Evolutionary conservation across 2,329 filamentous ascomycete genomes (phyloP).

Genomic region (Pseudogymnoascus sp.): DNA sequence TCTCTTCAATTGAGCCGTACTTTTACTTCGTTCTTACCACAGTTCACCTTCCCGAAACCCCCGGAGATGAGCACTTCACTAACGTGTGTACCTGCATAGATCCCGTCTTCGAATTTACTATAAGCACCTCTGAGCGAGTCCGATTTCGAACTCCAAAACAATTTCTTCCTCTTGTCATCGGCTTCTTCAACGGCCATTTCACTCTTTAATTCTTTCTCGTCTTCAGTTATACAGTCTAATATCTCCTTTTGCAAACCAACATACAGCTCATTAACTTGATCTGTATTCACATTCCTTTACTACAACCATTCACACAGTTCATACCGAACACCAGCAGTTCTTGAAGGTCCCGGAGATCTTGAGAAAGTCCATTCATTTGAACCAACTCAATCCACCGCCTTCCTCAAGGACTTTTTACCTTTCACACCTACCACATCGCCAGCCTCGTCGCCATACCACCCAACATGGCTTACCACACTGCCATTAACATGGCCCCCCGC

Average conservation of each 20-base stretch:
- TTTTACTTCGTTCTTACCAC: not conserved
- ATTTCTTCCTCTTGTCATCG: slow-evolving; percentile 16
- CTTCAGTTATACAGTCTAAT: slow-evolving; percentile 25
- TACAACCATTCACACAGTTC: slow-evolving; percentile 19
- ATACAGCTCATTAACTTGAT: slow-evolving; percentile 20
- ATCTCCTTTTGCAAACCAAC: slow-evolving; percentile 24
- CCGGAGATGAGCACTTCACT: slow-evolving; percentile 1
- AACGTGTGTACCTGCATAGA: slow-evolving; percentile 4
- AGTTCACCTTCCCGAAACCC: not conserved
- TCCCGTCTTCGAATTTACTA: slow-evolving; percentile 6
- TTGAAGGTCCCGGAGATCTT: slow-evolving; percentile 32
- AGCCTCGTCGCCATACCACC: slow-evolving; percentile 12
- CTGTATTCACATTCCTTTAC: slow-evolving; percentile 26
- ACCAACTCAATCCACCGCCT: slow-evolving; percentile 11
- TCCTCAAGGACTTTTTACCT: slow-evolving; percentile 11
- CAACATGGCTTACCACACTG: slow-evolving; percentile 10
- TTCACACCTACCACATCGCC: slow-evolving; percentile 1
- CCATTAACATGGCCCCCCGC: slow-evolving; percentile 26
- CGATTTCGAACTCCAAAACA: slow-evolving; percentile 17
- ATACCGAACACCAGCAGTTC: slow-evolving; percentile 25
- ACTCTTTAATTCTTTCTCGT: slow-evolving; percentile 26
- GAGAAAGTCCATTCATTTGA: slow-evolving; percentile 24
- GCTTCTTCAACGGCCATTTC: slow-evolving; percentile 25
- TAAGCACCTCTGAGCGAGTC: not conserved
- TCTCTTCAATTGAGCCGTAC: not conserved